Evolutionary conservation across 768 basidiomycete genomes (phyloP).

Genomic region (Cystofilobasidium capitatum): DNA sequence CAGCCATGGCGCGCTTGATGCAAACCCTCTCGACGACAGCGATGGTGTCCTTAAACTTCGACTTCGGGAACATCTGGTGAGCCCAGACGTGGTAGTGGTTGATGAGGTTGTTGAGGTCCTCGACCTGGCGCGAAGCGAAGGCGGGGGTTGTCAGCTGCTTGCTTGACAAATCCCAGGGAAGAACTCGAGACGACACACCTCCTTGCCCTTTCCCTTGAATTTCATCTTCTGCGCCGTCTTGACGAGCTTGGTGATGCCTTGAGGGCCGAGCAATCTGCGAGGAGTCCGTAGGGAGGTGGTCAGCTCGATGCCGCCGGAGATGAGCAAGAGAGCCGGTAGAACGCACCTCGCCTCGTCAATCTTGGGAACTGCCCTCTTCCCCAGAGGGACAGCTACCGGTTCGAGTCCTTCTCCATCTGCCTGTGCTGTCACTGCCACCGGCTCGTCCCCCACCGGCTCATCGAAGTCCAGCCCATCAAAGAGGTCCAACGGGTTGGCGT

Average conservation of each 20-base stretch:
- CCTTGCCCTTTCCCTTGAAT: conserved; percentile 80
- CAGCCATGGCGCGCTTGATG: conserved; percentile 75
- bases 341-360: conserved; percentile 56
- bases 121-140: conserved; percentile 45
- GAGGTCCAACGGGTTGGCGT: conserved; percentile 2
- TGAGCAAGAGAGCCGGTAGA: background rate
- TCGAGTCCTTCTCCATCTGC: conserved; percentile 10
- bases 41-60: conserved; percentile 76
- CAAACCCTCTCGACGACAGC: conserved; percentile 78
- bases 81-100: conserved; percentile 90
- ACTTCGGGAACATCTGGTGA: conserved; percentile 82
- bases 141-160: background rate
- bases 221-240: conserved; percentile 67
- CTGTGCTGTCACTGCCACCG: conserved; percentile 20
- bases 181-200: conserved; percentile 50
- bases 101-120: conserved; percentile 70
- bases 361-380: conserved; percentile 49
- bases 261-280: conserved; percentile 54
- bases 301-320: background rate
- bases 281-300: background rate
- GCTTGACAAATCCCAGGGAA: background rate
- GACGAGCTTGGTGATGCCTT: conserved; percentile 72
- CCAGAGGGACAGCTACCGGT: conserved; percentile 30
- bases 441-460: background rate
- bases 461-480: conserved; percentile 11